These are phyloP conservation scores for Phytophthora parvispora DNA, from an alignment of 352 stramenopile species.

Conservation along the genomic window DNA sequence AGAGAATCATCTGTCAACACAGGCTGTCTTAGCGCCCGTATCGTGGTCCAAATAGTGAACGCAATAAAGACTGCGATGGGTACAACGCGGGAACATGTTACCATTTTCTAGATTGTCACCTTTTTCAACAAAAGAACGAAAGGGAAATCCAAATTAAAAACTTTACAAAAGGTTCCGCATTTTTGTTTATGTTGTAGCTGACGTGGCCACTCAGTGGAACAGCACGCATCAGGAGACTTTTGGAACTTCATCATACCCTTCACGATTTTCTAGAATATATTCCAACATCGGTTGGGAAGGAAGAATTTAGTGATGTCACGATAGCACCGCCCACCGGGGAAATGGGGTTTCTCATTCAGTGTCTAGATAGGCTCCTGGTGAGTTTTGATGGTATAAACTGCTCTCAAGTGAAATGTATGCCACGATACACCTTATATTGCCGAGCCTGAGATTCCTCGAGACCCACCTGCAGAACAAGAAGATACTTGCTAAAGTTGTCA, in stretches of 20 bases:
- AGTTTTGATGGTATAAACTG: slow-evolving; percentile 12
- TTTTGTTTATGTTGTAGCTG: slow-evolving; percentile 7
- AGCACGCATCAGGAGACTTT: slow-evolving; percentile 3
- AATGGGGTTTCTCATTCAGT: slow-evolving; percentile 24
- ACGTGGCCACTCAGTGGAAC: slow-evolving; percentile 17
- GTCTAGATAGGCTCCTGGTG: slow-evolving; percentile 12
- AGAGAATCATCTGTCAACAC: too few species aligned
- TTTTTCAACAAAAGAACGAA: slow-evolving; percentile 16
- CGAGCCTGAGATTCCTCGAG: slow-evolving; percentile 2
- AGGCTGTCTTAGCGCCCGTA: slow-evolving; percentile 1
- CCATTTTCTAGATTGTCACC: slow-evolving; percentile 16
- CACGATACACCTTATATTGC: slow-evolving; percentile 5
- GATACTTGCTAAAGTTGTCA: not conserved
- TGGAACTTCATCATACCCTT: not conserved
- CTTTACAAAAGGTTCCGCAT: not conserved
- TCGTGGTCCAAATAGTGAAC: not conserved
- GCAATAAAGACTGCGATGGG: slow-evolving; percentile 8
- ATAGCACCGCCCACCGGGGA: slow-evolving; percentile 14
- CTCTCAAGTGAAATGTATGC: slow-evolving; percentile 5
- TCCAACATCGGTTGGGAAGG: slow-evolving; percentile 4
- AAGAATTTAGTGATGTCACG: slow-evolving; percentile 19
- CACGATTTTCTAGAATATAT: slow-evolving; percentile 7
- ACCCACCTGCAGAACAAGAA: slow-evolving; percentile 8
- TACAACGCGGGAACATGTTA: slow-evolving; percentile 9
- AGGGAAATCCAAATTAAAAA: slow-evolving; percentile 18